These are phyloP conservation scores for Leucocoprinus birnbaumii DNA, from an alignment of 768 basidiomycete species.

Conservation along the genomic window DNA sequence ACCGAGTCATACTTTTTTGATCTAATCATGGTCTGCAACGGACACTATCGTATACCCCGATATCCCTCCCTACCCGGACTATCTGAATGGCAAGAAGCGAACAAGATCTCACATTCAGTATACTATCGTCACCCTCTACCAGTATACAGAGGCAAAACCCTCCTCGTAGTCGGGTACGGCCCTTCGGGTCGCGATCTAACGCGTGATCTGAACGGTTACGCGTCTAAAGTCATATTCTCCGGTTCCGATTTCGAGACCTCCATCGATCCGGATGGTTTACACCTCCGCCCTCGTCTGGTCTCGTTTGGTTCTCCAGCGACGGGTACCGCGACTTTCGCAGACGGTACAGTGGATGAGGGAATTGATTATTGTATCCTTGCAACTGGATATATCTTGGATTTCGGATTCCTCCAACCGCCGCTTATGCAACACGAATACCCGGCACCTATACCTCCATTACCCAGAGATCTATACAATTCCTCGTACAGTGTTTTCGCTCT, in stretches of 20 bases:
- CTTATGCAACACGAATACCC: slow-evolving; percentile 31
- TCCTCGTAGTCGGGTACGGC: slow-evolving; percentile 49
- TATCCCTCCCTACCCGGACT: slow-evolving; percentile 63
- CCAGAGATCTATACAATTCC: slow-evolving; percentile 57
- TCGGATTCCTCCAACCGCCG: slow-evolving; percentile 55
- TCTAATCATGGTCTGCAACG: slow-evolving; percentile 71
- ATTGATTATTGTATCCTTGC: slow-evolving; percentile 70
- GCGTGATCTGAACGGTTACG: slow-evolving; percentile 47
- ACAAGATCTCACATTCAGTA: slow-evolving; percentile 61
- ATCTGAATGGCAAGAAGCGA: slow-evolving; percentile 47
- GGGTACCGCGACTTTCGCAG: slow-evolving; percentile 21
- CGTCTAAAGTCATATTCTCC: slow-evolving; percentile 54
- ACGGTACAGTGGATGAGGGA: slow-evolving; percentile 48
- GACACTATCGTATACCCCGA: slow-evolving; percentile 67
- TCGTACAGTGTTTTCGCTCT: slow-evolving; percentile 69
- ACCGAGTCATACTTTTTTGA: slow-evolving; percentile 45
- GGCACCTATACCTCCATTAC: slow-evolving; percentile 46
- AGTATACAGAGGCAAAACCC: slow-evolving; percentile 33
- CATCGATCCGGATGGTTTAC: slow-evolving; percentile 29
- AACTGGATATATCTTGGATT: slow-evolving; percentile 68
- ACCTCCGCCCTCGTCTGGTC: slow-evolving; percentile 38
- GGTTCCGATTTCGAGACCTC: slow-evolving; percentile 30
- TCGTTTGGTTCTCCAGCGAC: slow-evolving; percentile 28
- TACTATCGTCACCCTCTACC: slow-evolving; percentile 56
- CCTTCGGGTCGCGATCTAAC: slow-evolving; percentile 72